Evolutionary conservation across 78 protist genomes (phyloP).

Genomic region (Isochrysis galbana): DNA sequence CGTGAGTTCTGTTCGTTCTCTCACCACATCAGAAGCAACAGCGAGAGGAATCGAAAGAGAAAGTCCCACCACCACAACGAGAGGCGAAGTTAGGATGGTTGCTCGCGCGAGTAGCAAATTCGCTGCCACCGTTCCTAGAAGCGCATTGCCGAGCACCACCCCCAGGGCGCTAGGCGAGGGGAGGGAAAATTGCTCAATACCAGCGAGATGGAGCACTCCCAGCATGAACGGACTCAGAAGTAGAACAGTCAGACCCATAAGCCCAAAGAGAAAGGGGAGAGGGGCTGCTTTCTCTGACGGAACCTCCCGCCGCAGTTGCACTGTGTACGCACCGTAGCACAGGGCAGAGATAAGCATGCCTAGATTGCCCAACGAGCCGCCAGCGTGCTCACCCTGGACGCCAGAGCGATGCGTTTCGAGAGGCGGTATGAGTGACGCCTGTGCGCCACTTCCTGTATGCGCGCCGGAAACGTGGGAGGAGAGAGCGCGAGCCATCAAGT

Average conservation of each 20-base stretch:
- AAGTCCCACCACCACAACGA: constrained; percentile 72
- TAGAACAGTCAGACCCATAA: constrained; percentile 51
- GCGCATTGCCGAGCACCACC: background rate
- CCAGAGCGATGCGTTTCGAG: no score
- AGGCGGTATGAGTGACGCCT: no score
- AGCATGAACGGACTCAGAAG: constrained; percentile 40
- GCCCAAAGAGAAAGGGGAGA: constrained; percentile 54
- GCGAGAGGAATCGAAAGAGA: constrained; percentile 70
- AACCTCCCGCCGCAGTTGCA: background rate
- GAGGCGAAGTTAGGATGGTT: constrained; percentile 67
- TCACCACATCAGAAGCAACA: background rate
- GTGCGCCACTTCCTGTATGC: no score
- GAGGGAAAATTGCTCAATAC: background rate
- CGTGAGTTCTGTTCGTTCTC: background rate
- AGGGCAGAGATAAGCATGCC: constrained; percentile 49
- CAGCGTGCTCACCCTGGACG: background rate
- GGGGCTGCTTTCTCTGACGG: background rate
- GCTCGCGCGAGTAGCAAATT: constrained; percentile 68
- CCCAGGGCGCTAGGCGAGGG: no score
- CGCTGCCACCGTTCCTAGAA: constrained; percentile 58
- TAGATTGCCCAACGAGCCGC: constrained; percentile 44
- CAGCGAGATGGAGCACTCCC: background rate
- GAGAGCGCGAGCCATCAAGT: no score
- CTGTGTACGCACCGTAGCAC: constrained; percentile 64
- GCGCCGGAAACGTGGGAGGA: no score